Evolutionary conservation across 164 flowering plant species (phyloP), one percentile per base, ranked within the genome.

Genomic region (Tetracentron sinense): DNA sequence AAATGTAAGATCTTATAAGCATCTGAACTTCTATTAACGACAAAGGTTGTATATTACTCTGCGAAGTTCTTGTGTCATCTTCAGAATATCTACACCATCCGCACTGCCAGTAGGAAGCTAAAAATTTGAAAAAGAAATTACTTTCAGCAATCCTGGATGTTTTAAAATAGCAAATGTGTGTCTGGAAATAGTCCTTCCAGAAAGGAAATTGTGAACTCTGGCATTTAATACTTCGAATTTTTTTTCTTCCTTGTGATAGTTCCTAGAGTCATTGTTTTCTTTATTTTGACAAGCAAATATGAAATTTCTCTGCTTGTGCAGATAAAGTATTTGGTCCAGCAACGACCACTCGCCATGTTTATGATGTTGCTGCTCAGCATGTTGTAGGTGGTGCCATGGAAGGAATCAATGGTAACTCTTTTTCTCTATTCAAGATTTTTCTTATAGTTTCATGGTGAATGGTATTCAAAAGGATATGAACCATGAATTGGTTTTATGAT

Each of bases 301-400:
- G n/a, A 22, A 1, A 46, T 12, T 7, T 31, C 22, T 25, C 53
- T 26, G 20, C 46, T 26, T 54, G 3, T 79, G 74, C 76, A 86
- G 92, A 87, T 73, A 76, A 78, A 67, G 93, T 87, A 30, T 87
- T 87, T 72, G 93, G 90, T 61, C 90, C 90, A 14, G 84, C 93
- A 49, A 83, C 93, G 28, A 85, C 90, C 8, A 87, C 93, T 14
- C 86, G 84, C 19, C 85, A 79, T 75, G 90, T 87, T 56, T 87
- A 87, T 75, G 93, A 87, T 74, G 74, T 82, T 70, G 88, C 90
- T 53, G 90, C 93, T 54, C 90, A 80, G 62, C 83, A 77, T 69
- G 93, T 82, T 67, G 78, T 87, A 4, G 70, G 75, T 69, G 90
- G 90, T 61, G 85, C 83, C 26, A 87, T 87, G 93, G 71, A 78